Base-by-base conservation (phyloP, 2,329 filamentous ascomycete genomes). In the Boeremia exigua region DNA sequence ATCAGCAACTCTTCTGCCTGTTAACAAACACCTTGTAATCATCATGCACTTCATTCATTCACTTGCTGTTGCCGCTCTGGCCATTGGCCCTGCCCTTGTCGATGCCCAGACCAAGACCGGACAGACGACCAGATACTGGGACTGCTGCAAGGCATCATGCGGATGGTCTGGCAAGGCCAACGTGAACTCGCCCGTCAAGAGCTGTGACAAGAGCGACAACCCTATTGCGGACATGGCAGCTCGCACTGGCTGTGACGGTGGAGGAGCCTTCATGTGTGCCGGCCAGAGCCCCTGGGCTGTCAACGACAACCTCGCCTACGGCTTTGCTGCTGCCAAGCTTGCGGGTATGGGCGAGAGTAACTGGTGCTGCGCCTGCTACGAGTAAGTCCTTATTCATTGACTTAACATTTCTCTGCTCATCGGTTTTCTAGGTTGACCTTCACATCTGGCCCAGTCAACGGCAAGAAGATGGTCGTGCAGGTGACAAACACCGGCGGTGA, bases 61-160 rank as follows among this genome's bases (percentile, higher is more conserved):
- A 33, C 38, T 74, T 39, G 57, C 67, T 37, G 28, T 74, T 42
- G 36, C 71, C 32, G 66, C 69, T 6, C 38, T 75, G 12, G 48
- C 65, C 12, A 65, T 68, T 33, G 67, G 67, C 39, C 52, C 66
- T 19, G 66, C 65, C 30, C 53, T 66, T 10, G 66, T 72, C 46
- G 59, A 69, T 25, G 72, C 67, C 19, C 67, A 70, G 17, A 59
- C 57, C 9, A 58, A 58, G n/a, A 66, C 64, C 9, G 73, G 71
- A 53, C 66, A 63, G 56, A 75, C 73, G 6, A 75, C 73, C 17
- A 65, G 74, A 17, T 76, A 76, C 60, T 75, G 73, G 74, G 87
- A 90, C 72, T 90, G 88, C 79, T 90, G 87, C 78, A 90, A 91
- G 77, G 82, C 86, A 27, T 87, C 84, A 14, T 89, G 87, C 71